Evolutionary conservation across 2,329 filamentous ascomycete genomes (phyloP).

Genomic region (Phoma herbarum): DNA sequence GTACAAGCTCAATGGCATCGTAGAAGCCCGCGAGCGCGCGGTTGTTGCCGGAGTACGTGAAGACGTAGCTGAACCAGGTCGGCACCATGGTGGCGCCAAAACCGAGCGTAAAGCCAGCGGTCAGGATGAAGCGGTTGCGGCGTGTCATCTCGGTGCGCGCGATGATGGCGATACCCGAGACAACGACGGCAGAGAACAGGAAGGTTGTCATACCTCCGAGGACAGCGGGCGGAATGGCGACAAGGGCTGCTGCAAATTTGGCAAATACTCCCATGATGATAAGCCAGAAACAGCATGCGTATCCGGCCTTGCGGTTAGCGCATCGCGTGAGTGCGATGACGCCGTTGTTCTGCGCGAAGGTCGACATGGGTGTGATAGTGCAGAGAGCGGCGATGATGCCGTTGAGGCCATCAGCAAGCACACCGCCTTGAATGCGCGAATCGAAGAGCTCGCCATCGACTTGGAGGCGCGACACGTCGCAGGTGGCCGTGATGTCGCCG

Average conservation of each 20-base stretch:
- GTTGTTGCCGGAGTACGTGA: constrained; percentile 76
- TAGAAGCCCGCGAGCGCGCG: constrained; percentile 74
- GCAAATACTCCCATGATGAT: constrained; percentile 83
- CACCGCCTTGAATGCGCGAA: constrained; percentile 79
- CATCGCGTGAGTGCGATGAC: constrained; percentile 84
- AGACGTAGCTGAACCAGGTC: constrained; percentile 73
- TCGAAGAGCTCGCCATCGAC: constrained; percentile 77
- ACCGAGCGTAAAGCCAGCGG: constrained; percentile 75
- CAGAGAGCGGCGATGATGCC: constrained; percentile 78
- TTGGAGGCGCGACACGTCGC: constrained; percentile 79
- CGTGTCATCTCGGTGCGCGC: constrained; percentile 76
- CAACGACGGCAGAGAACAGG: constrained; percentile 78
- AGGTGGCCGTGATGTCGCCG: constrained; percentile 81
- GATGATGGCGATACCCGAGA: constrained; percentile 81
- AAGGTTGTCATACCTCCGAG: constrained; percentile 72
- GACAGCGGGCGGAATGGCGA: constrained; percentile 71
- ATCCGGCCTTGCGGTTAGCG: constrained; percentile 81
- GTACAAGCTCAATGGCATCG: constrained; percentile 66
- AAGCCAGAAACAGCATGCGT: constrained; percentile 79
- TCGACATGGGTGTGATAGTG: constrained; percentile 82
- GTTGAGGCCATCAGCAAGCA: constrained; percentile 80
- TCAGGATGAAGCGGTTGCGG: constrained; percentile 82
- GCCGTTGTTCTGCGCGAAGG: constrained; percentile 85
- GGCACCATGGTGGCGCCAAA: constrained; percentile 64
- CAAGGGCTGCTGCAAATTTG: constrained; percentile 82